Percentiles rank a stretch among this genome's conserved stretches.
Conservation (phyloP, 352 stramenopile genomes). For the Pythium monospermum region DNA sequence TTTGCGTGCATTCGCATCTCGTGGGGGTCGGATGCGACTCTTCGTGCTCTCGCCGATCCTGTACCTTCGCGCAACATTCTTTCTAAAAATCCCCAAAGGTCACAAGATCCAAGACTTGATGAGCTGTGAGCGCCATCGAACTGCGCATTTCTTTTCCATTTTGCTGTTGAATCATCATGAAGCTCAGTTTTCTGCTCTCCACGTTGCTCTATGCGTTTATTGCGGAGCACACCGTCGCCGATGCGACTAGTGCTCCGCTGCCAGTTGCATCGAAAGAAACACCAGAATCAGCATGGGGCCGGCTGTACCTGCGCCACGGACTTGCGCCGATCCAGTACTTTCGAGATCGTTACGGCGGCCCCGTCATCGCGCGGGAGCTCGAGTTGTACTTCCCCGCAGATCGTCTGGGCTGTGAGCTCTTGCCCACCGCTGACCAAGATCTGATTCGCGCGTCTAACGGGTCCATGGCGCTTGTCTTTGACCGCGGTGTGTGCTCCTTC, state of each 20-base stretch:
- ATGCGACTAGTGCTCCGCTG: not conserved
- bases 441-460: slow-evolving; percentile 28
- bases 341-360: slow-evolving; percentile 43
- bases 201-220: too few species aligned
- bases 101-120: not conserved
- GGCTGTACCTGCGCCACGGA: slow-evolving; percentile 62
- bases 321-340: slow-evolving; percentile 74
- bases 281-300: slow-evolving; percentile 42
- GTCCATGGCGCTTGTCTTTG: slow-evolving; percentile 40
- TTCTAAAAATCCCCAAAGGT: slow-evolving; percentile 6
- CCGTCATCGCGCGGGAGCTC: slow-evolving; percentile 35
- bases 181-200: not conserved
- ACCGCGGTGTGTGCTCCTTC: slow-evolving; percentile 63
- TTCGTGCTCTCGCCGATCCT: not conserved
- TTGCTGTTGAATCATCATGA: not conserved
- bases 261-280: not conserved
- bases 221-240: not conserved
- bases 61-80: slow-evolving; percentile 8
- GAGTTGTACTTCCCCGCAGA: slow-evolving; percentile 45
- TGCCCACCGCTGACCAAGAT: slow-evolving; percentile 28
- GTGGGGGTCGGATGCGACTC: not conserved
- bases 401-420: slow-evolving; percentile 34
- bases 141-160: not conserved
- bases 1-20: too few species aligned
- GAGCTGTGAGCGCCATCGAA: not conserved